Evolutionary conservation across 345 rosid genomes (phyloP).

Genomic region (Nephelium lappaceum): DNA sequence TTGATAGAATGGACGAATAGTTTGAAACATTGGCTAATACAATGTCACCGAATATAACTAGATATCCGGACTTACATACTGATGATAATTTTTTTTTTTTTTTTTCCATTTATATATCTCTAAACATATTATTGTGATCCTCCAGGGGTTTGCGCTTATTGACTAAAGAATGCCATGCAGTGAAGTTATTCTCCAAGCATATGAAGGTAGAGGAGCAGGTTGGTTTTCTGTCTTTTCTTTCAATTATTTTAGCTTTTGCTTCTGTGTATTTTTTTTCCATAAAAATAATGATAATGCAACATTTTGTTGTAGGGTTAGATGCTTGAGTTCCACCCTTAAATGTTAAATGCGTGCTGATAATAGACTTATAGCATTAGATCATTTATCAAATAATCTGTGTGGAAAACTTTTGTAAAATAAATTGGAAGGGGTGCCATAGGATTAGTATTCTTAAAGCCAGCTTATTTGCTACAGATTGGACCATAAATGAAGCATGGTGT

Average conservation of each 20-base stretch:
- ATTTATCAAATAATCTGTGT: background rate
- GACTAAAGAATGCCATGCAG: slow-evolving; percentile 72
- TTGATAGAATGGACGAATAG: background rate
- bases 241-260: background rate
- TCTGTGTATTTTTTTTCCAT: background rate
- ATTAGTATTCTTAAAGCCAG: background rate
- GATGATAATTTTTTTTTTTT: background rate
- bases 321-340: background rate
- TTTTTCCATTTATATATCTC: background rate
- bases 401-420: background rate
- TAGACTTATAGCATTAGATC: background rate
- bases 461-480: background rate
- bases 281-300: background rate
- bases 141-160: slow-evolving; percentile 65
- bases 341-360: background rate
- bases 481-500: background rate
- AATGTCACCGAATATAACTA: background rate
- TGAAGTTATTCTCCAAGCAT: slow-evolving; percentile 85
- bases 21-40: background rate
- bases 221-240: slow-evolving; percentile 21
- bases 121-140: background rate
- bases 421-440: background rate
- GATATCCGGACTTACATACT: background rate
- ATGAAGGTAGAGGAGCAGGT: slow-evolving; percentile 95
- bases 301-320: background rate